Percentiles rank a stretch among this genome's conserved stretches.
phyloP scores from a whole-genome alignment of 441 rosid species.

The Eutrema salsugineum region DNA sequence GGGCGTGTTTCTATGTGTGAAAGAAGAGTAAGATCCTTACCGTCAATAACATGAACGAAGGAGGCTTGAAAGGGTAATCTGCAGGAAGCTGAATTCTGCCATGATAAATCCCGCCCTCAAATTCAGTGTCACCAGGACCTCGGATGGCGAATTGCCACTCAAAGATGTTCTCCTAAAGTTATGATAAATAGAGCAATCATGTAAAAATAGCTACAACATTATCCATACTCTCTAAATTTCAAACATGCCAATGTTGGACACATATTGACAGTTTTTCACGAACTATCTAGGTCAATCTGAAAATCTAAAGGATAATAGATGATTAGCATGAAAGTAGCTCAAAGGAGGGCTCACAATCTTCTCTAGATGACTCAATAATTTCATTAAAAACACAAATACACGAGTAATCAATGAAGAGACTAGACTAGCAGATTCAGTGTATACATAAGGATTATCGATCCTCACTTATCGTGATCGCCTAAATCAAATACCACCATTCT shows the following conservation, averaged over 20 bases:
- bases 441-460: neutral
- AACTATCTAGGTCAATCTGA: neutral
- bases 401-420: neutral
- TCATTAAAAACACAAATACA: no score
- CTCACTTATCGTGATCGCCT: neutral
- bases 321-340: no score
- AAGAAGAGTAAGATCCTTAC: slow-evolving; percentile 37
- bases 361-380: no score
- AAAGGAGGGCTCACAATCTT: no score
- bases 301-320: neutral
- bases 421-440: neutral
- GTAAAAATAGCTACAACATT: neutral
- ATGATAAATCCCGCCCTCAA: slow-evolving; percentile 95
- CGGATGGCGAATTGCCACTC: slow-evolving; percentile 97
- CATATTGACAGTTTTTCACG: no score
- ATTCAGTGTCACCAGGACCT: slow-evolving; percentile 79
- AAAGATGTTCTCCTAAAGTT: slow-evolving; percentile 78
- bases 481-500: neutral
- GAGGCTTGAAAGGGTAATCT: slow-evolving; percentile 94
- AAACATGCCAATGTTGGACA: no score
- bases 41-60: slow-evolving; percentile 88
- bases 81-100: slow-evolving; percentile 94
- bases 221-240: neutral
- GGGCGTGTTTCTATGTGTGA: neutral
- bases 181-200: neutral